Evolutionary conservation across 345 rosid genomes (phyloP).

Genomic region (Eucalyptus regnans): DNA sequence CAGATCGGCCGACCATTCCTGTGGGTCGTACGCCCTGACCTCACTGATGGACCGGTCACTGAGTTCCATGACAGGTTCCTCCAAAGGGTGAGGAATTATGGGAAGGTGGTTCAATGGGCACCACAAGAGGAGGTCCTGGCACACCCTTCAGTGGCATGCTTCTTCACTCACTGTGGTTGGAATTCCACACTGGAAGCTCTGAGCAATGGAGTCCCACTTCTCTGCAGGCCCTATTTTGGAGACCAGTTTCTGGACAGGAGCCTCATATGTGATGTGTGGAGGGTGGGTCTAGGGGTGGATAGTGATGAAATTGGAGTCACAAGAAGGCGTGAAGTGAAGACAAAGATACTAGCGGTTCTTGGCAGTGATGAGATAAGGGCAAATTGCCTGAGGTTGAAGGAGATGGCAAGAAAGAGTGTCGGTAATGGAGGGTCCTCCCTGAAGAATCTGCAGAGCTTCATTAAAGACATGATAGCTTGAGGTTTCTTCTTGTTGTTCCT

Average conservation of each 20-base stretch:
- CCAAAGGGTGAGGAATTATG: background rate
- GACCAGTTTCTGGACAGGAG: conserved; percentile 14
- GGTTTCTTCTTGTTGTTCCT: background rate
- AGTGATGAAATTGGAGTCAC: background rate
- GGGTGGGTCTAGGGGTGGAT: background rate
- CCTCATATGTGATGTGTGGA: conserved; percentile 5
- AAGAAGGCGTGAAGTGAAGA: conserved; percentile 2
- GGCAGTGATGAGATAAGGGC: background rate
- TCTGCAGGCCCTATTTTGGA: conserved; percentile 16
- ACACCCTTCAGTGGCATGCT: conserved; percentile 13
- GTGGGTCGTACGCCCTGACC: conserved; percentile 15
- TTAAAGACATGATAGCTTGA: background rate
- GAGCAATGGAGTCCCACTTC: conserved; percentile 13
- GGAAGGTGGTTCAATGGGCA: conserved; percentile 6
- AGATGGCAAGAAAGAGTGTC: conserved; percentile 2
- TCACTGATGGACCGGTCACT: background rate
- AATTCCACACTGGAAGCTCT: background rate
- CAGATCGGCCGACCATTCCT: conserved; percentile 8
- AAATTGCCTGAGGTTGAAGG: conserved; percentile 7
- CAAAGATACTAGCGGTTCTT: background rate
- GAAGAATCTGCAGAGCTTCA: background rate
- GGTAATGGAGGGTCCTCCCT: conserved; percentile 17
- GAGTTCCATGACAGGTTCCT: background rate
- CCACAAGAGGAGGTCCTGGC: conserved; percentile 9
- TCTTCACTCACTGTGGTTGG: conserved; percentile 19